Percentiles rank a stretch among this genome's conserved stretches.
Evolutionary conservation across 2,329 filamentous ascomycete species (phyloP).

Genomic region (Arthroderma uncinatum): DNA sequence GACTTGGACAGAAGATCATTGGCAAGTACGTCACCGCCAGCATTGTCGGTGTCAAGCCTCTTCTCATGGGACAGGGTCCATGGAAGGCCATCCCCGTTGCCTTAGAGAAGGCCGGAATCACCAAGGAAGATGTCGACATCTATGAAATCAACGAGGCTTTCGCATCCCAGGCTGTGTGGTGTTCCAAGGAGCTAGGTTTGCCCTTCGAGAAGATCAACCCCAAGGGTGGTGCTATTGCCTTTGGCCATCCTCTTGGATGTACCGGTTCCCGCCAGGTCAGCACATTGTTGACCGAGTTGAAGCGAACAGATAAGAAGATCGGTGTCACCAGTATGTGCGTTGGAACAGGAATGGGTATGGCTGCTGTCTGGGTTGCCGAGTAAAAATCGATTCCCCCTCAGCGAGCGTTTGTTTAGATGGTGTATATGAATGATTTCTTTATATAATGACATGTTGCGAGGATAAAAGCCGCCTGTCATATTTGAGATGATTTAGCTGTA

Average conservation of each 20-base stretch:
- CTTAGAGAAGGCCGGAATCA: conserved; percentile 74
- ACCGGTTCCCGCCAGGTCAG: conserved; percentile 90
- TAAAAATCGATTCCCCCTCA: conserved; percentile 35
- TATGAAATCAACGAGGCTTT: conserved; percentile 99
- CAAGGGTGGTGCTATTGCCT: conserved; percentile 92
- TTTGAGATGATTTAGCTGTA: neutral
- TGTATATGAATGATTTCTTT: neutral
- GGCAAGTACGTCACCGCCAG: conserved; percentile 85
- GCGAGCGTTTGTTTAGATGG: neutral
- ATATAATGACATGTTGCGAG: neutral
- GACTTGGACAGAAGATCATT: conserved; percentile 74
- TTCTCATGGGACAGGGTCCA: conserved; percentile 92
- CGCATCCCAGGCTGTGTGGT: conserved; percentile 89
- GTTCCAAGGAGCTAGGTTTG: conserved; percentile 74
- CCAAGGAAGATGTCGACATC: conserved; percentile 85
- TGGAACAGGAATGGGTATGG: conserved; percentile 96
- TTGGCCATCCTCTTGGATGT: conserved; percentile 88
- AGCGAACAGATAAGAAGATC: conserved; percentile 69
- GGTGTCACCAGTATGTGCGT: conserved; percentile 95
- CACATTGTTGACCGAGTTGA: conserved; percentile 81
- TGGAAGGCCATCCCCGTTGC: conserved; percentile 93
- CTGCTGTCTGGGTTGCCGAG: conserved; percentile 89
- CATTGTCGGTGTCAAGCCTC: conserved; percentile 76
- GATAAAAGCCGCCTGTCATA: conserved; percentile 1
- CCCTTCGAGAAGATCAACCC: conserved; percentile 85